Evolutionary conservation across 305 asterid species (phyloP).

Genomic region (Ilex paraguariensis): DNA sequence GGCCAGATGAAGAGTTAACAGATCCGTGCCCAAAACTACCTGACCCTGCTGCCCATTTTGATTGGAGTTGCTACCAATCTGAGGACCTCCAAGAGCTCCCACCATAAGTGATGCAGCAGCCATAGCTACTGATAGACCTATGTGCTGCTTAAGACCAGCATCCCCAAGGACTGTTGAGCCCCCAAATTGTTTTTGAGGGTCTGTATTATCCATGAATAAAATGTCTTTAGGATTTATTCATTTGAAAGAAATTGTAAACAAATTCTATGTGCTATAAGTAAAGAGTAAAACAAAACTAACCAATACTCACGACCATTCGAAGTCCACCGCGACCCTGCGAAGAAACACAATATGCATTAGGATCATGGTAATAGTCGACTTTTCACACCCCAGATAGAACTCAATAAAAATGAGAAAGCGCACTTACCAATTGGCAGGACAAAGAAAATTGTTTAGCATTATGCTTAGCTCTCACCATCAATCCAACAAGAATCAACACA

Average conservation of each 20-base stretch:
- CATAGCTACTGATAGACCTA: slow-evolving; percentile 73
- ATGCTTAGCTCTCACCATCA: too few relatives aligned
- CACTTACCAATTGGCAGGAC: too few relatives aligned
- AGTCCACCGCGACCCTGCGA: slow-evolving; percentile 92
- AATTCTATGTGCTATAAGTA: slow-evolving; percentile 1
- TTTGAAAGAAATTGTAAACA: too few relatives aligned
- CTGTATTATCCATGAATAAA: slow-evolving; percentile 20
- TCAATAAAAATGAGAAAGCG: too few relatives aligned
- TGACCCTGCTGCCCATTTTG: slow-evolving; percentile 41
- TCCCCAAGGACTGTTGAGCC: slow-evolving; percentile 54
- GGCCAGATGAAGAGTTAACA: slow-evolving; percentile 72
- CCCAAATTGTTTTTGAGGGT: slow-evolving; percentile 54
- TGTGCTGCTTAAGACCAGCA: slow-evolving; percentile 56
- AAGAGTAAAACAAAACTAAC: slow-evolving; percentile 34
- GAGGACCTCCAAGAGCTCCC: slow-evolving; percentile 79
- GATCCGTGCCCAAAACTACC: slow-evolving; percentile 54
- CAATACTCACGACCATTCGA: slow-evolving; percentile 58
- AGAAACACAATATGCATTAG: slow-evolving; percentile 11
- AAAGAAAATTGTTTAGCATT: too few relatives aligned
- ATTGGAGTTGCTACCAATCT: slow-evolving; percentile 34
- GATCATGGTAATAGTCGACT: neutral
- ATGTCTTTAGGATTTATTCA: too few relatives aligned
- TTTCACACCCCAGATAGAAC: too few relatives aligned
- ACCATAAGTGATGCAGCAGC: slow-evolving; percentile 87
- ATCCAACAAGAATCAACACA: too few relatives aligned